Evolutionary conservation across 2,329 filamentous ascomycete genomes (phyloP).

Genomic region (Aureobasidium sp.): DNA sequence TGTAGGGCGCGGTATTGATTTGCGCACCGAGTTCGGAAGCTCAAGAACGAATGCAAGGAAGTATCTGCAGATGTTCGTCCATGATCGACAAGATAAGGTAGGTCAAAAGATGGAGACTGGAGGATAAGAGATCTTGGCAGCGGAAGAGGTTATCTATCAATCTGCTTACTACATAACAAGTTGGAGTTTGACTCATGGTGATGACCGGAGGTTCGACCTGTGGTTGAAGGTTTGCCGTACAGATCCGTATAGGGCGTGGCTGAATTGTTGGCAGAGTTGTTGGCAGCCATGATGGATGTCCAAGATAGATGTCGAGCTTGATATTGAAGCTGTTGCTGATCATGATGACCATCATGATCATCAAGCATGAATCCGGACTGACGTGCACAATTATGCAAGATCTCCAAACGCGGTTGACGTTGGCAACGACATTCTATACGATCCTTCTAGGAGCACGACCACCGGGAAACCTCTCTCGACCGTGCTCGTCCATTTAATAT

Average conservation of each 20-base stretch:
- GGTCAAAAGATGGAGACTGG: not conserved
- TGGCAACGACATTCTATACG: not conserved
- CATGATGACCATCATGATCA: not conserved
- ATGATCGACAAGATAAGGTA: constrained; percentile 7
- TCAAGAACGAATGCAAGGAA: not conserved
- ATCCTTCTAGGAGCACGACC: not conserved
- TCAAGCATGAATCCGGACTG: not conserved
- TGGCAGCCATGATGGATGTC: not conserved
- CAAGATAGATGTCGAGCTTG: not conserved
- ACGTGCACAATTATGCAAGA: not conserved
- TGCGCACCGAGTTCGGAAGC: not conserved
- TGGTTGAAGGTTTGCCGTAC: not conserved
- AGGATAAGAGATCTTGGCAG: constrained; percentile 8
- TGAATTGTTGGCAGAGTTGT: not conserved
- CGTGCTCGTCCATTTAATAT: not conserved
- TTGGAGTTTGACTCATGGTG: not conserved
- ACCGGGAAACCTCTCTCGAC: not conserved
- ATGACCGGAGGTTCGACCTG: not conserved
- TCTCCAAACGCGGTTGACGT: not conserved
- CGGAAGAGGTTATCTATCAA: not conserved
- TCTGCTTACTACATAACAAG: not conserved
- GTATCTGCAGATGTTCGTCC: not conserved
- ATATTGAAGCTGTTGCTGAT: not conserved
- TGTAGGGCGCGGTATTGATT: not conserved
- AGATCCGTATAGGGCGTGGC: not conserved